Base-by-base conservation (phyloP, 2,329 filamentous ascomycete species). In the Beauveria sp. region DNA sequence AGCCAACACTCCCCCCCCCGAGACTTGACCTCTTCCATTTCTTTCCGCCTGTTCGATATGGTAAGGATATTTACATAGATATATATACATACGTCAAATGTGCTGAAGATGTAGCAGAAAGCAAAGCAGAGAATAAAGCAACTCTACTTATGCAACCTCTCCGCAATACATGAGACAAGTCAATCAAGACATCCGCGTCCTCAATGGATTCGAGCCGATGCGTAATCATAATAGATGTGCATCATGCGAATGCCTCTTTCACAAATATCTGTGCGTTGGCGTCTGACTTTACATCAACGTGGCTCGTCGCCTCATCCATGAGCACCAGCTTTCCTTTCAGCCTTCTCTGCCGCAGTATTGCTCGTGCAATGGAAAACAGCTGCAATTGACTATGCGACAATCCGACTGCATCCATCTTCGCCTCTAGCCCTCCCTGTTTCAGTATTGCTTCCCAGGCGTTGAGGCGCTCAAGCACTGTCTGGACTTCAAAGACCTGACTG, bases 341-440 rank as follows among this genome's bases (percentile, higher is more conserved):
- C 31, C 34, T 28, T n/a, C 45, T n/a, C 18, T 61, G 63, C 3
- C 77, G 71, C 26, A 87, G 69, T 28, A 87, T 73, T 0, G 82
- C 84, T 3, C 84, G 73, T 2, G 82, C 84, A 8, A 88, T 75
- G 65, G 79, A 84, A 66, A 88, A 84, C 1, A 88, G 76, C 68
- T 88, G 85, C 60, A 78, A 77, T 69, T 88, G 84, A 0, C 85
- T 85, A 59, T 80, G 77, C 5, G 76, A 80, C 8, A 84, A 71
- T 58, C 74, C 72, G 7, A 80, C 74, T 1, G 76, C 70, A 16
- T 75, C 72, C 52, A 85, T 75, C 6, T 53, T 61, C 1, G 66
- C 67, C 3, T 64, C 64, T 0, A 76, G 65, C 0, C 73, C 72
- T 2, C 68, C 66, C n/a, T n/a, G n/a, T n/a, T n/a, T n/a, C n/a